A percentile compares a stretch with the other conserved stretches of the same genome.
These are phyloP conservation scores for Drechslera avenae DNA, from an alignment of 2,329 filamentous ascomycete genomes.

Conservation along the genomic window DNA sequence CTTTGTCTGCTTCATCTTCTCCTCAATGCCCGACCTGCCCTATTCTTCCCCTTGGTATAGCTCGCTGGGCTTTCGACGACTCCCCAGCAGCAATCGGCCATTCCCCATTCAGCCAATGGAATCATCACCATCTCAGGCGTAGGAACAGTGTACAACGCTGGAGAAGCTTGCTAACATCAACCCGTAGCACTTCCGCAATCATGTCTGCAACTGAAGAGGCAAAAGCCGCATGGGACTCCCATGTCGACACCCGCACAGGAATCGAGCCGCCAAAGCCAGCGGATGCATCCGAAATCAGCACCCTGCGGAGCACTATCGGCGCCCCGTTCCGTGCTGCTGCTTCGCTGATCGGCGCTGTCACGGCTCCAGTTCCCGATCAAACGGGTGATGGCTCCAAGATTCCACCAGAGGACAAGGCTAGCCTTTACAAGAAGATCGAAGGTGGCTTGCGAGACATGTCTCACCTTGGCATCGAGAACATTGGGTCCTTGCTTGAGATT, in stretches of 20 bases:
- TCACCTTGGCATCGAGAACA: slow-evolving; percentile 40
- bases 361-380: slow-evolving; percentile 40
- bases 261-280: slow-evolving; percentile 34
- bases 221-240: slow-evolving; percentile 32
- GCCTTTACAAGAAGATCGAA: slow-evolving; percentile 43
- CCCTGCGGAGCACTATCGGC: slow-evolving; percentile 38
- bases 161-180: background rate
- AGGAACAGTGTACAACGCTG: background rate
- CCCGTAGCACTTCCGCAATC: slow-evolving; percentile 7
- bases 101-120: background rate
- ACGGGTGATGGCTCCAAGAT: slow-evolving; percentile 54
- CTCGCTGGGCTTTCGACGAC: background rate
- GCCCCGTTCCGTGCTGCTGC: slow-evolving; percentile 36
- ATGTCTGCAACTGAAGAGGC: slow-evolving; percentile 25
- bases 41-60: no score
- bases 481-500: slow-evolving; percentile 47
- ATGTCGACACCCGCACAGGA: slow-evolving; percentile 43
- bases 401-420: slow-evolving; percentile 36
- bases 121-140: background rate
- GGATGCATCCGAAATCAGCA: slow-evolving; percentile 41
- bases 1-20: no score
- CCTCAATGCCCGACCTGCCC: no score
- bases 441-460: slow-evolving; percentile 41
- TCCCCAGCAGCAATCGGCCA: background rate
- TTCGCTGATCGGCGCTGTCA: slow-evolving; percentile 35